Percentiles rank a stretch among this genome's conserved stretches.
These are phyloP conservation scores for Dryas octopetala DNA, from an alignment of 306 rosid genomes.

Conservation along the genomic window DNA sequence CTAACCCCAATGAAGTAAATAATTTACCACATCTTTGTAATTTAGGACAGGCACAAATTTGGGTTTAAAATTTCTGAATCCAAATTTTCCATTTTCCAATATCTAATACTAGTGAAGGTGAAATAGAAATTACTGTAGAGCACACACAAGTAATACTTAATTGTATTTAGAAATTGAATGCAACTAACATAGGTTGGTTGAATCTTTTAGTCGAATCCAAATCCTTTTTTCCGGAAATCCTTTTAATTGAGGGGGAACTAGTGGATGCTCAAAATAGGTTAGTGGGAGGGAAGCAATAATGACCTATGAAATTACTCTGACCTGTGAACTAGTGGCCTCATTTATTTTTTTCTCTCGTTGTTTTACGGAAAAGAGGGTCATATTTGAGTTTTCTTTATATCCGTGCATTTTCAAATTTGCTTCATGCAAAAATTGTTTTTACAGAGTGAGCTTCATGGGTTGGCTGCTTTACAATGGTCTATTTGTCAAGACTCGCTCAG, in stretches of 20 bases:
- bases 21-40: neutral
- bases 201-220: too few species aligned
- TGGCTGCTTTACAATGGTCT: slow-evolving; percentile 95
- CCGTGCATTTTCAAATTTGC: neutral
- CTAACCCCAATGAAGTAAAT: neutral
- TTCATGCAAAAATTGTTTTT: slow-evolving; percentile 8
- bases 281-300: neutral
- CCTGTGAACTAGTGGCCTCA: too few species aligned
- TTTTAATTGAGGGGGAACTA: neutral
- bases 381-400: neutral
- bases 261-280: neutral
- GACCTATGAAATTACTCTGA: neutral
- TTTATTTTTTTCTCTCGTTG: too few species aligned
- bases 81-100: neutral
- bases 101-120: too few species aligned
- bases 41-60: neutral
- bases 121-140: neutral
- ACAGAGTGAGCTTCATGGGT: slow-evolving; percentile 91
- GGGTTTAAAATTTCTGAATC: neutral
- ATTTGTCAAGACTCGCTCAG: slow-evolving; percentile 84
- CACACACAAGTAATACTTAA: too few species aligned
- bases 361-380: neutral
- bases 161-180: too few species aligned
- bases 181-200: too few species aligned
- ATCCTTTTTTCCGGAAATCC: too few species aligned